Evolutionary conservation across 2,329 filamentous ascomycete species (phyloP).

Genomic region (Metarhizium guizhouense): DNA sequence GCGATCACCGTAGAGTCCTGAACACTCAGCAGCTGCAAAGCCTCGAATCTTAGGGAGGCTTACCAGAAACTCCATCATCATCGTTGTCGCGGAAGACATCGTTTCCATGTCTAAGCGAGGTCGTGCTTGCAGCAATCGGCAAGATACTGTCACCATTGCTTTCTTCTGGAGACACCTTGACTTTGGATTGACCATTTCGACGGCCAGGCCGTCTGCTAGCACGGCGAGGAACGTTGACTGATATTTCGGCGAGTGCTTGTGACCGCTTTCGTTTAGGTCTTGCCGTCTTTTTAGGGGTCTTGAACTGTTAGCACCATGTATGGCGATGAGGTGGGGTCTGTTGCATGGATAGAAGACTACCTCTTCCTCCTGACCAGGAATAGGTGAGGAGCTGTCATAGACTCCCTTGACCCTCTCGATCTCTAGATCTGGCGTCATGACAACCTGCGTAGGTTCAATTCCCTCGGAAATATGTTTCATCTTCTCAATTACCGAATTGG

Average conservation of each 20-base stretch:
- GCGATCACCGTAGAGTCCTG: slow-evolving; percentile 17
- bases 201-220: slow-evolving; percentile 15
- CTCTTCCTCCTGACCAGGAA: slow-evolving; percentile 26
- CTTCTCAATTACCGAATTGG: slow-evolving; percentile 57
- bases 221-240: slow-evolving; percentile 23
- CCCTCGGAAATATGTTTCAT: slow-evolving; percentile 56
- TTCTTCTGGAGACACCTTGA: slow-evolving; percentile 10
- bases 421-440: slow-evolving; percentile 47
- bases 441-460: slow-evolving; percentile 55
- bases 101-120: slow-evolving; percentile 13
- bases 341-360: slow-evolving; percentile 25
- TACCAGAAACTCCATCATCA: slow-evolving; percentile 17
- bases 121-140: not conserved
- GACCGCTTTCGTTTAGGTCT: slow-evolving; percentile 22
- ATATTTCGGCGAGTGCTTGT: slow-evolving; percentile 24
- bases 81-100: slow-evolving; percentile 22
- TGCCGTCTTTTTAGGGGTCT: slow-evolving; percentile 21
- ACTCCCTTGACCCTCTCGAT: slow-evolving; percentile 46
- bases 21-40: slow-evolving; percentile 10
- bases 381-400: slow-evolving; percentile 49
- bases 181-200: slow-evolving; percentile 11
- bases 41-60: not conserved
- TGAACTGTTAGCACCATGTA: not conserved
- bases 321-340: not conserved
- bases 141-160: not conserved